phyloP scores from a whole-genome alignment of 495 filamentous ascomycete genomes.

The Aspergillus conjunctus region DNA sequence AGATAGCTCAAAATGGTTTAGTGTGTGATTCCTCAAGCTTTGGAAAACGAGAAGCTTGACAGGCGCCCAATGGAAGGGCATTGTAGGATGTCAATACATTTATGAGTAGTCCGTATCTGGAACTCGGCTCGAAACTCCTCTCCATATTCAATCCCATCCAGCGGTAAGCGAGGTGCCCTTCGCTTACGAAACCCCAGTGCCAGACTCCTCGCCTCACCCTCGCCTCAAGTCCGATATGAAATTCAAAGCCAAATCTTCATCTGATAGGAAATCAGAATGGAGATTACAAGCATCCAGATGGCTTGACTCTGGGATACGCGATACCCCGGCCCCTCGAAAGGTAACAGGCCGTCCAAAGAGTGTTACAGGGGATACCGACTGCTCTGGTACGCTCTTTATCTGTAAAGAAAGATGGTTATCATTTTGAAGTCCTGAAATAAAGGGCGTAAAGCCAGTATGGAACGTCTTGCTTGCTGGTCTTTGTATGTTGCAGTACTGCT shows the following conservation, averaged over 20 bases:
- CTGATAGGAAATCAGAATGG: background rate
- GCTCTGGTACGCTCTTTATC: background rate
- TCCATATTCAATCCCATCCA: too few species aligned
- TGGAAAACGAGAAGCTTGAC: too few species aligned
- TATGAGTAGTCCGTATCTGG: too few species aligned
- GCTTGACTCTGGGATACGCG: background rate
- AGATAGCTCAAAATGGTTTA: background rate
- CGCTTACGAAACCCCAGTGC: too few species aligned
- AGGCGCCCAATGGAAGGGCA: too few species aligned
- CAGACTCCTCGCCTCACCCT: background rate
- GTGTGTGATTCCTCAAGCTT: too few species aligned
- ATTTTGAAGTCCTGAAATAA: too few species aligned
- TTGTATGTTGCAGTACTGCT: background rate
- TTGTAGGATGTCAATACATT: too few species aligned
- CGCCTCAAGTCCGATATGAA: background rate
- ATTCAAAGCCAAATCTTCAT: background rate
- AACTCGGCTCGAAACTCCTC: too few species aligned
- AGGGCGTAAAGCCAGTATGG: background rate
- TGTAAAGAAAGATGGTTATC: too few species aligned
- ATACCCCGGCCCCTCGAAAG: background rate
- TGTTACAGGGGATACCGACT: background rate
- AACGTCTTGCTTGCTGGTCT: background rate
- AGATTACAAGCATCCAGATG: background rate
- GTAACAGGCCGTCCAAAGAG: conserved; percentile 15
- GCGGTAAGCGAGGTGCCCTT: too few species aligned